A percentile compares a stretch with the other conserved stretches of the same genome.
These are phyloP conservation scores for Pyrenula aspistea DNA, from an alignment of 495 filamentous ascomycete genomes.

Conservation along the genomic window DNA sequence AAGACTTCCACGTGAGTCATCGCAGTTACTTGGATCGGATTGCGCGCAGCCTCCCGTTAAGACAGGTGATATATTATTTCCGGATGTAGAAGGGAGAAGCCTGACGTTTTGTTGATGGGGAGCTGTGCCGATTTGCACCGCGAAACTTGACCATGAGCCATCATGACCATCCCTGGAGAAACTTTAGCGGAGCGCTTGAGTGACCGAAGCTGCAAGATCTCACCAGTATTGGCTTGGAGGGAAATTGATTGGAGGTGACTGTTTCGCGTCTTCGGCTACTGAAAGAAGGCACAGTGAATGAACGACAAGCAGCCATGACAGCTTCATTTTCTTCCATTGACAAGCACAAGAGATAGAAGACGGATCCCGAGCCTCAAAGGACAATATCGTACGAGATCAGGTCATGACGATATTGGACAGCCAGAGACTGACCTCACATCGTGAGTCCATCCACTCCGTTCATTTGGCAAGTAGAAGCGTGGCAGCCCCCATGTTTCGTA, in stretches of 20 bases:
- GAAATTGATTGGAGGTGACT: not conserved
- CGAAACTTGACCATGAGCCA: slow-evolving; percentile 35
- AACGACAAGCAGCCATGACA: not conserved
- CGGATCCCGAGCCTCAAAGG: too few relatives aligned
- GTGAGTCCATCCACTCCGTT: too few relatives aligned
- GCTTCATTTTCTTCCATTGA: not conserved
- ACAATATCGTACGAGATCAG: too few relatives aligned
- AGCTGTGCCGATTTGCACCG: slow-evolving; percentile 37
- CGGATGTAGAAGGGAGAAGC: slow-evolving; percentile 36
- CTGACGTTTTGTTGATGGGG: slow-evolving; percentile 32
- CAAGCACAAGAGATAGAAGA: not conserved
- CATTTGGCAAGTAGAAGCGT: not conserved
- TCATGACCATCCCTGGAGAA: slow-evolving; percentile 32
- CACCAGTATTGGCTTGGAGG: not conserved
- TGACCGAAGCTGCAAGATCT: not conserved
- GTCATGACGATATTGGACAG: too few relatives aligned
- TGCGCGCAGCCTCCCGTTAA: slow-evolving; percentile 16
- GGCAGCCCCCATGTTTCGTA: not conserved
- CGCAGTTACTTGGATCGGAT: slow-evolving; percentile 8
- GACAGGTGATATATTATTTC: slow-evolving; percentile 46
- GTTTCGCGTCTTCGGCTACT: not conserved
- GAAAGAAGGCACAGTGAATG: not conserved
- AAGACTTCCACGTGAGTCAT: slow-evolving; percentile 35
- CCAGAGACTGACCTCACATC: too few relatives aligned
- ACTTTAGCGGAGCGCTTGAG: not conserved